Conservation (phyloP, 768 basidiomycete species). For the Hericium erinaceus region DNA sequence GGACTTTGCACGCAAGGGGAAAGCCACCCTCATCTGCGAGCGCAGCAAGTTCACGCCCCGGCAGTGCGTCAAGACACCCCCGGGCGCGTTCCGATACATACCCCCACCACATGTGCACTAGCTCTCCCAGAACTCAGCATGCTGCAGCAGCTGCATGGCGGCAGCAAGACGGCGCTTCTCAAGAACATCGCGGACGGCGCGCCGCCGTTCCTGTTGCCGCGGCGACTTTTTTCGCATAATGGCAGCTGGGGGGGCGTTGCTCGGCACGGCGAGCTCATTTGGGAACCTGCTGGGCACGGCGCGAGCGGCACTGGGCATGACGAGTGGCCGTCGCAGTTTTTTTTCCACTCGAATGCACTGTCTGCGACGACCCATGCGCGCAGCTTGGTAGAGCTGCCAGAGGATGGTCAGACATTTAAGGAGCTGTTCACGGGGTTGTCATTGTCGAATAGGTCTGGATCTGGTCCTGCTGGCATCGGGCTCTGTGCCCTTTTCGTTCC, state of each 20-base stretch:
- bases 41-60: conserved; percentile 2
- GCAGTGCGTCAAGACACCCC: not conserved
- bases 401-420: conserved; percentile 88
- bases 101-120: conserved; percentile 82
- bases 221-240: conserved; percentile 7
- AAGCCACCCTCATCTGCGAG: conserved; percentile 41
- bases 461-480: not conserved
- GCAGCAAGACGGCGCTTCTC: conserved; percentile 75
- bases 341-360: conserved; percentile 92
- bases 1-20: conserved; percentile 64
- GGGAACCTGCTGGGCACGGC: conserved; percentile 23
- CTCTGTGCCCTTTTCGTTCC: too few species aligned
- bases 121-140: conserved; percentile 69
- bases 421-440: conserved; percentile 66
- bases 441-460: not conserved
- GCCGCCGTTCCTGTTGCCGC: conserved; percentile 29
- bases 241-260: conserved; percentile 15
- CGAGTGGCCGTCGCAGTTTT: conserved; percentile 84
- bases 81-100: too few species aligned
- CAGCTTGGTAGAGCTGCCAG: conserved; percentile 85
- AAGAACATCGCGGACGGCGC: conserved; percentile 42
- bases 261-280: conserved; percentile 31
- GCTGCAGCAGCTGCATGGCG: conserved; percentile 57
- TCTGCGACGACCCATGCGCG: conserved; percentile 91
- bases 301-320: not conserved